Conservation (phyloP, 129 eudicot genomes). For the Lactuca sativa region DNA sequence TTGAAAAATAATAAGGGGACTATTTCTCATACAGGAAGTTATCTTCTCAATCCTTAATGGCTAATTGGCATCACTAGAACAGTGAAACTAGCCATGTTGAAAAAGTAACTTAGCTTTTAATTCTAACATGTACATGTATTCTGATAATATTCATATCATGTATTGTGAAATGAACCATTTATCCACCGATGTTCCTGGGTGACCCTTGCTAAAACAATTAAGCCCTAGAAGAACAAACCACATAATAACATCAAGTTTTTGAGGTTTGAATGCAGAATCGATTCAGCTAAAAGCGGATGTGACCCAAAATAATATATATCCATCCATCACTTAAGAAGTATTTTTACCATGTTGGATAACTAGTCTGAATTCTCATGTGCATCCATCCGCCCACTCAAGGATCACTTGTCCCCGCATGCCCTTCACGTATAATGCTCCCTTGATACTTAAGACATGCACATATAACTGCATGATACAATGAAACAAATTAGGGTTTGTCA, state of each 20-base stretch:
- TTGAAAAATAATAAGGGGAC: neutral
- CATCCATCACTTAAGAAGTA: conserved; percentile 8
- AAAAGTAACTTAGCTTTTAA: neutral
- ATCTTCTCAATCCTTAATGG: conserved; percentile 7
- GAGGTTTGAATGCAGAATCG: conserved; percentile 3
- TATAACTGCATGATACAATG: neutral
- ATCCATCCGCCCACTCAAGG: conserved; percentile 4
- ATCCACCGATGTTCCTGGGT: neutral
- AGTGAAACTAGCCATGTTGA: neutral
- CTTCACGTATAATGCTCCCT: neutral
- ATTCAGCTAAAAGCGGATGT: conserved; percentile 4
- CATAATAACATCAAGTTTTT: neutral
- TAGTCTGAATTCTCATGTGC: conserved; percentile 4
- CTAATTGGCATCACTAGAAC: neutral
- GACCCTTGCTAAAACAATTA: conserved; percentile 1
- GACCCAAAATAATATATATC: neutral
- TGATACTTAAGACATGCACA: neutral
- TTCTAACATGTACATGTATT: conserved; percentile 4
- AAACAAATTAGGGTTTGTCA: neutral
- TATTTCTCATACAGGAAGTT: conserved; percentile 1
- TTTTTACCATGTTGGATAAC: conserved; percentile 10
- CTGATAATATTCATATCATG: neutral
- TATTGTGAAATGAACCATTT: neutral
- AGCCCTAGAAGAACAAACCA: neutral
- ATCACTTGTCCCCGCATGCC: conserved; percentile 7